Evolutionary conservation across 805 yeast species (phyloP).

Genomic region (Lipomyces yamadae): DNA sequence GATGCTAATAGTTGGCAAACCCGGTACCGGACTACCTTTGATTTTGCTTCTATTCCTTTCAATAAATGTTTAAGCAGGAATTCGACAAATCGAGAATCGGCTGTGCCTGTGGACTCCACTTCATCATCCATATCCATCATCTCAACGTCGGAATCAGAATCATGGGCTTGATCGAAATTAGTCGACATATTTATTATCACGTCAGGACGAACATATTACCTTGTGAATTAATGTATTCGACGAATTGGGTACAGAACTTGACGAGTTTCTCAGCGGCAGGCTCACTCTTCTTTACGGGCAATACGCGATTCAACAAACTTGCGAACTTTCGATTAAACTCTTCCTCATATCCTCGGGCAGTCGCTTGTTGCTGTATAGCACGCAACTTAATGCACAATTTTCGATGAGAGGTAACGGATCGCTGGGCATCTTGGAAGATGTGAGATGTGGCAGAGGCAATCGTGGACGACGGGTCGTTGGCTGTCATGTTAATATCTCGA

Average conservation of each 20-base stretch:
- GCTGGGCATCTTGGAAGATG: slow-evolving; percentile 81
- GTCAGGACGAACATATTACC: slow-evolving; percentile 7
- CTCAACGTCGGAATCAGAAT: slow-evolving; percentile 24
- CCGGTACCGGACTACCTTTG: slow-evolving; percentile 77
- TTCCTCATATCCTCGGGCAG: slow-evolving; percentile 57
- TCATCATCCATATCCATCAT: slow-evolving; percentile 44
- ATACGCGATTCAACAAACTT: slow-evolving; percentile 63
- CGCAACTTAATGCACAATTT: slow-evolving; percentile 69
- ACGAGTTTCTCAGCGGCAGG: slow-evolving; percentile 75
- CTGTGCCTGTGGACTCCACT: slow-evolving; percentile 47
- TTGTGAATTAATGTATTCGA: slow-evolving; percentile 52
- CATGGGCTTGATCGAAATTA: slow-evolving; percentile 24
- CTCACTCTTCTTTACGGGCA: slow-evolving; percentile 72
- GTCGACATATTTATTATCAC: neutral
- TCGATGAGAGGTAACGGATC: slow-evolving; percentile 73
- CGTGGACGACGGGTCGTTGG: neutral
- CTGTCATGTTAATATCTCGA: neutral
- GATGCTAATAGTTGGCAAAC: slow-evolving; percentile 76
- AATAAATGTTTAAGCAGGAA: slow-evolving; percentile 66
- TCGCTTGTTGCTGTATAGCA: slow-evolving; percentile 61
- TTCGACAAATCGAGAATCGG: slow-evolving; percentile 61
- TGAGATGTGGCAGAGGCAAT: slow-evolving; percentile 49
- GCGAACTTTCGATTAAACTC: slow-evolving; percentile 66
- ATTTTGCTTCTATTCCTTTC: slow-evolving; percentile 78
- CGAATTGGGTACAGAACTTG: slow-evolving; percentile 65